phyloP scores from a whole-genome alignment of 192 early-diverging fungal genomes.

The Lobosporangium transversale region DNA sequence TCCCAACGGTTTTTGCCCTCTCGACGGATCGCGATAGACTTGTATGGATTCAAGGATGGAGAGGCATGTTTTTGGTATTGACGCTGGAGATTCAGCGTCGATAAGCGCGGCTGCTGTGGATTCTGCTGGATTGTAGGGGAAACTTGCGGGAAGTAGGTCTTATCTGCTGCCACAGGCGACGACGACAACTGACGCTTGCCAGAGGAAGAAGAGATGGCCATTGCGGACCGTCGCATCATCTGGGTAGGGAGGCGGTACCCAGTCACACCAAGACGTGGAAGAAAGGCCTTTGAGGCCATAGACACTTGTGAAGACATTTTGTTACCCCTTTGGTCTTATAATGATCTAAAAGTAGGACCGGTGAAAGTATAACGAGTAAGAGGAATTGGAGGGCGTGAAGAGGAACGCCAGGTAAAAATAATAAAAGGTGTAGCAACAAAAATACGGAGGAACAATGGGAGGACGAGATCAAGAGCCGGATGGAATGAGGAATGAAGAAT shows the following conservation, averaged over 20 bases:
- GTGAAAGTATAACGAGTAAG: background rate
- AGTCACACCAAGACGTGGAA: conserved; percentile 33
- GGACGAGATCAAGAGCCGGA: too few species aligned
- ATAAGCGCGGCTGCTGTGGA: background rate
- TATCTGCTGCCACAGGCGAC: conserved; percentile 15
- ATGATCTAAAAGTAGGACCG: background rate
- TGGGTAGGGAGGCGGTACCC: conserved; percentile 8
- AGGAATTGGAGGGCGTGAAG: too few species aligned
- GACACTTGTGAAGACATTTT: conserved; percentile 38
- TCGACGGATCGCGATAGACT: conserved; percentile 83
- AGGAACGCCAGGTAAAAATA: background rate
- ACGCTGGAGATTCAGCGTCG: conserved; percentile 23
- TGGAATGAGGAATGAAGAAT: conserved; percentile 17
- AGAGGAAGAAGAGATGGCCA: too few species aligned
- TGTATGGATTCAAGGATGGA: conserved; percentile 40
- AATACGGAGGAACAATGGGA: conserved; percentile 3
- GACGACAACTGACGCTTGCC: conserved; percentile 26
- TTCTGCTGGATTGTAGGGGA: conserved; percentile 28
- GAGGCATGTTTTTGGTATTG: conserved; percentile 49
- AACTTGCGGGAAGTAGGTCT: conserved; percentile 43
- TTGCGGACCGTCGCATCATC: conserved; percentile 5
- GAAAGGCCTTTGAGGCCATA: conserved; percentile 35
- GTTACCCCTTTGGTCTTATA: background rate
- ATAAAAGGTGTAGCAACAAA: background rate
- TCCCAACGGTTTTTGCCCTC: conserved; percentile 99